Evolutionary conservation across 352 stramenopile species (phyloP), one percentile per base, ranked within the genome.

Genomic region (Phytopythium boreale): DNA sequence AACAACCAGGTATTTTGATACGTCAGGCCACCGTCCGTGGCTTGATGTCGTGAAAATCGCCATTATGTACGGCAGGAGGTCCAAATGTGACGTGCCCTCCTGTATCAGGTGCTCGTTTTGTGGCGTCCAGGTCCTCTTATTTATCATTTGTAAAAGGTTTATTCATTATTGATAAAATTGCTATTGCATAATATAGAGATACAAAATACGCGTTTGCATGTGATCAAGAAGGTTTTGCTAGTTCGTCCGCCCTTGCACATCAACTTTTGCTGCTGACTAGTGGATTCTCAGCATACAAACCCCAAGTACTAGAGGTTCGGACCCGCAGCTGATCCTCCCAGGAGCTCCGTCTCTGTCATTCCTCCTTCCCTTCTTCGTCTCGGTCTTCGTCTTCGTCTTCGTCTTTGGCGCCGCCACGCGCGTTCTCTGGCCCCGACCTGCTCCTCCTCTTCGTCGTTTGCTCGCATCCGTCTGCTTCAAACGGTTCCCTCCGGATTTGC

Each of bases 381-480:
- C 14, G 20, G 46, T 31, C 22, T 53, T 14, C 46, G 22, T 20
- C 22, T 53, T 14, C 46, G n/a, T 27, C 43, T 50, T 22, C 20
- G 20, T 50, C 43, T 50, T 50, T 50, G n/a, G 20, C 20, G 43
- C 43, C 43, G 43, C 26, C 26, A 20, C 20, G 47, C 24, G 22
- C 26, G 47, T 34, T 34, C 47, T 55, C 47, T 55, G 47, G 34
- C 34, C 34, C 34, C 34, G 34, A 7, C 34, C 34, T 39, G 34
- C 34, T 39, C 34, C 26, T 53, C 43, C 20, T 50, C 43, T 50
- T 26, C 19, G n/a, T 50, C 43, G 43, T 50, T 26, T 8, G 43
- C 43, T 50, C 43, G 43, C 20, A 36, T 55, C 15, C 15, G 47
- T 55, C 47, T 55, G 47, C 47, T 55, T 55, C 47, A 55, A 55